phyloP scores from a whole-genome alignment of 2,329 filamentous ascomycete species.

The Ceratocystiopsis sp. region DNA sequence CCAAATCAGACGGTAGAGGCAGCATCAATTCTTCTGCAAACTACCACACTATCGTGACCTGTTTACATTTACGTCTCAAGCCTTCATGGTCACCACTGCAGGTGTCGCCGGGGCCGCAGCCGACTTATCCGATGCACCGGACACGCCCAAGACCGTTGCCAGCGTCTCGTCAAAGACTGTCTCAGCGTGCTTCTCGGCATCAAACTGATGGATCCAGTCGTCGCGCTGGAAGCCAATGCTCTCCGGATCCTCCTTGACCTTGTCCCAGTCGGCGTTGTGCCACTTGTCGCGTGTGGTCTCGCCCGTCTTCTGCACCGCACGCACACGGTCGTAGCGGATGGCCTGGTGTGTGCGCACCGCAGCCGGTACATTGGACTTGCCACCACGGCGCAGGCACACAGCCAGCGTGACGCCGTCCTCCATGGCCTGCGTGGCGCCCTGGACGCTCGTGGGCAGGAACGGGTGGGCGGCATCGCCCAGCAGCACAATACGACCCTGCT shows the following conservation, averaged over 20 bases:
- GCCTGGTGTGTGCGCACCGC: conserved; percentile 26
- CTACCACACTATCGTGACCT: no score
- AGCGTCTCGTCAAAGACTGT: conserved; percentile 19
- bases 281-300: conserved; percentile 33
- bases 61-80: no score
- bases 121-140: no score
- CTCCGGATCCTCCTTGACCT: conserved; percentile 28
- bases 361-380: conserved; percentile 19
- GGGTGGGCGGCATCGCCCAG: conserved; percentile 34
- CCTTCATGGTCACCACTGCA: neutral
- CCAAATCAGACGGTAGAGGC: no score
- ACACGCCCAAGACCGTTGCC: conserved; percentile 10
- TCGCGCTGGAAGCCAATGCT: conserved; percentile 30
- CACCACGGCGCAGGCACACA: conserved; percentile 23
- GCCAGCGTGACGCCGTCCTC: conserved; percentile 32
- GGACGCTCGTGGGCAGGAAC: conserved; percentile 29
- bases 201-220: conserved; percentile 28
- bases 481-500: conserved; percentile 24
- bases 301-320: conserved; percentile 30
- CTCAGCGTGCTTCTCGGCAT: conserved; percentile 28
- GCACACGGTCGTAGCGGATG: conserved; percentile 24
- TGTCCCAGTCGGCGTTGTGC: conserved; percentile 36
- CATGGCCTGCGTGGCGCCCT: conserved; percentile 32
- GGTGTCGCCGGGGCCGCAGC: no score
- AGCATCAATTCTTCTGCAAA: no score